Percentiles rank a stretch among this genome's conserved stretches.
Evolutionary conservation across 495 filamentous ascomycete species (phyloP).

Genomic region (Penicillium nucicola): DNA sequence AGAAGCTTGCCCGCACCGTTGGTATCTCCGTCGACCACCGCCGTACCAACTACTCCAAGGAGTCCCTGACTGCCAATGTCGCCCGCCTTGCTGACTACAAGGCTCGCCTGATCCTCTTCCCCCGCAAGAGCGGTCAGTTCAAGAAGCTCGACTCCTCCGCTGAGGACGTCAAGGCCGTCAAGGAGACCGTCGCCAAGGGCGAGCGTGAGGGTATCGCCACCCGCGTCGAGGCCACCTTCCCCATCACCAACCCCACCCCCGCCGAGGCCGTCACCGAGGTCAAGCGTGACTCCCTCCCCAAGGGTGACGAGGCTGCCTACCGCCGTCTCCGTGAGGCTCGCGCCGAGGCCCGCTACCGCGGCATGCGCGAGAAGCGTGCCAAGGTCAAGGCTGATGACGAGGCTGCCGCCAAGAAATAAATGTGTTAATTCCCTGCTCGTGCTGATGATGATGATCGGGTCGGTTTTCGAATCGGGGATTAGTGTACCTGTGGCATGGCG

Average conservation of each 20-base stretch:
- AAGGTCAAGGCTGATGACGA: constrained; percentile 92
- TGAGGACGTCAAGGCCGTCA: constrained; percentile 76
- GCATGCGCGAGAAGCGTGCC: constrained; percentile 87
- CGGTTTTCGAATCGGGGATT: constrained; percentile 41
- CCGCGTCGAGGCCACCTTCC: constrained; percentile 56
- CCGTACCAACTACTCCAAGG: constrained; percentile 93
- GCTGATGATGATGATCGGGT: constrained; percentile 51
- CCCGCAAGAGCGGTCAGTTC: constrained; percentile 85
- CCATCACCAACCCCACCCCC: constrained; percentile 63
- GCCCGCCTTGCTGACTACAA: constrained; percentile 95
- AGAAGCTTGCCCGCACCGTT: constrained; percentile 89
- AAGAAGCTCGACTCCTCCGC: constrained; percentile 86
- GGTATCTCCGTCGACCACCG: constrained; percentile 96
- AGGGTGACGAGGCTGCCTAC: constrained; percentile 79
- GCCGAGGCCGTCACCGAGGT: constrained; percentile 69
- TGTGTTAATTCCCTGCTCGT: constrained; percentile 43
- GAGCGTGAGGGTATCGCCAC: constrained; percentile 55
- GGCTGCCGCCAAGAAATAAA: constrained; percentile 86
- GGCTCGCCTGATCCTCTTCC: constrained; percentile 93
- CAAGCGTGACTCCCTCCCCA: constrained; percentile 73
- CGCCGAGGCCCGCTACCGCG: constrained; percentile 75
- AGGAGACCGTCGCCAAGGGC: constrained; percentile 50
- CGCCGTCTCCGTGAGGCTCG: constrained; percentile 79
- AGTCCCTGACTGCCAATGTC: constrained; percentile 89
- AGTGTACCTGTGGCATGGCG: constrained; percentile 44